Evolutionary conservation across 148 eudicot genomes (phyloP).

Genomic region (Diospyros kaki): DNA sequence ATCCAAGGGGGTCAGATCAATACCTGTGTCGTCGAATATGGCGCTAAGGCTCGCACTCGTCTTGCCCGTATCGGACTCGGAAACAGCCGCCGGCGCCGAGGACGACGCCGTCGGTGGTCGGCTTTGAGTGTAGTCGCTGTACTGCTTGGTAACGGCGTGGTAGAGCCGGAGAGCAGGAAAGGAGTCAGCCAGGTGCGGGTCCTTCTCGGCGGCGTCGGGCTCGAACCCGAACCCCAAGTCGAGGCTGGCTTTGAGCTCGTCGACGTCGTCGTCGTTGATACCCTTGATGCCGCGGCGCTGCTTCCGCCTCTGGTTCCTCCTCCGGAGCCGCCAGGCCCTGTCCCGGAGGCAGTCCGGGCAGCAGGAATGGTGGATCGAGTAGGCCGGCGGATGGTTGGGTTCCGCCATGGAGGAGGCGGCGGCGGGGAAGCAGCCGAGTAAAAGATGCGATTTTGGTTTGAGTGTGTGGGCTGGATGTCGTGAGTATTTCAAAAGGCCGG

Average conservation of each 20-base stretch:
- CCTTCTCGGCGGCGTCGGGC: slow-evolving; percentile 12
- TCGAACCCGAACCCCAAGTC: slow-evolving; percentile 43
- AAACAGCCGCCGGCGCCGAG: slow-evolving; percentile 9
- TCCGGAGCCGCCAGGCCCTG: slow-evolving; percentile 16
- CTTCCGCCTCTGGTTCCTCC: neutral
- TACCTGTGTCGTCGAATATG: slow-evolving; percentile 20
- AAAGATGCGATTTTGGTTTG: no score
- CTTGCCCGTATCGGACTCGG: slow-evolving; percentile 16
- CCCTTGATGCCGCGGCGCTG: slow-evolving; percentile 20
- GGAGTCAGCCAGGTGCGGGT: slow-evolving; percentile 25
- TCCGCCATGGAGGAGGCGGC: neutral
- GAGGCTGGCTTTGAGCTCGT: slow-evolving; percentile 39
- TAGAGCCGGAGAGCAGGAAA: slow-evolving; percentile 43
- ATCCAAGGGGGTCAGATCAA: neutral
- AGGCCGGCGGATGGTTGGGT: neutral
- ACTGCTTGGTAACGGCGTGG: slow-evolving; percentile 25
- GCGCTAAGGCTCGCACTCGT: slow-evolving; percentile 15
- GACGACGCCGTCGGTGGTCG: slow-evolving; percentile 23
- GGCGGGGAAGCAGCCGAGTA: no score
- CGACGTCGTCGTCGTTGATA: slow-evolving; percentile 38
- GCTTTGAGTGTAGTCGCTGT: neutral
- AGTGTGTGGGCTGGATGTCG: no score
- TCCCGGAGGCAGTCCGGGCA: slow-evolving; percentile 31
- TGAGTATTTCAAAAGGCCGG: no score
- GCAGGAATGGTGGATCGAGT: slow-evolving; percentile 33